Base-by-base conservation (phyloP, 2,329 filamentous ascomycete species). In the Fusarium continuum region DNA sequence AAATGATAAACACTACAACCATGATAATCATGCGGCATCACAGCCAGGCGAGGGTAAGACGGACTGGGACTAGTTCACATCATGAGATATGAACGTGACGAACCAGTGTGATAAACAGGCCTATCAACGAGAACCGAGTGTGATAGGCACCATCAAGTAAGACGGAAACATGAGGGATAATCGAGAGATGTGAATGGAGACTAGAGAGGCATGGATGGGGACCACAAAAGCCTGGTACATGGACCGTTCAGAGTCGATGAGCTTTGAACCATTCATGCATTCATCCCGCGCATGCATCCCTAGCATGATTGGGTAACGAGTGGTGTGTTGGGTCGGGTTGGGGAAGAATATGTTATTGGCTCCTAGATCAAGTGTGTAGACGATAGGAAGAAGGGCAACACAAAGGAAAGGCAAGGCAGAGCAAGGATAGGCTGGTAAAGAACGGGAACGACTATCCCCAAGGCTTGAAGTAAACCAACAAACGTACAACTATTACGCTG, bases 251-350 rank as follows among this genome's bases (percentile, higher is more conserved):
- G 55, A 59, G 41, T 31, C 23, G 40, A 53, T 48, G 22, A 51
- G 38, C 39, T 44, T 19, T 41, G 51, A 35, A 47, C 47, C 52
- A 57, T 61, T 36, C 39, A 70, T 71, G 69, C 69, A 71, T 71
- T 65, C 65, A 71, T 71, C 69, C 69, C 69, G 50, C 69, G 65
- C 69, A 63, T 66, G 55, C 62, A 55, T 56, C 51, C 52, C 39
- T 49, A 31, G 55, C 32, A 53, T 47, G 39, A 44, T 57, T 55
- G 44, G 52, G 49, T 23, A 43, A 41, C 48, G 40, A 47, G 46
- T 64, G 55, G 44, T 53, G 51, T 58, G 31, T 31, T 51, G 26
- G 28, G 38, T 23, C 54, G 45, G n/a, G 45, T 45, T 11, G 41
- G 48, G 44, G 23, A 35, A 17, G 28, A 43, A 28, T 31, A 40